Conservation (phyloP, 306 rosid genomes). For the Glycyrrhiza uralensis region DNA sequence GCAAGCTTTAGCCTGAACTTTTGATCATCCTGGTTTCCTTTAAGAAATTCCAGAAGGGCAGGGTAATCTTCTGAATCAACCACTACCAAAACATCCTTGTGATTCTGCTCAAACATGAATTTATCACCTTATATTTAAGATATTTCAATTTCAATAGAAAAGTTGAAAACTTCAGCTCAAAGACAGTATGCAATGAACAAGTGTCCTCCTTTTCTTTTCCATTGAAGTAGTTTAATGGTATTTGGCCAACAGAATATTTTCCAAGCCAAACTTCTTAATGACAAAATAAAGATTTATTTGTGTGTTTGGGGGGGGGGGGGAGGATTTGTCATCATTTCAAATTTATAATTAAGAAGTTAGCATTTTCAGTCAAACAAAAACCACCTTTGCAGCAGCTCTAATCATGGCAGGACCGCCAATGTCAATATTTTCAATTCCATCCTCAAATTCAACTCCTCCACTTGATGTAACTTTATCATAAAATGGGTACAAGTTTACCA, state of each 20-base stretch:
- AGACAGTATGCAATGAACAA: background rate
- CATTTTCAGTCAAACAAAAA: constrained; percentile 18
- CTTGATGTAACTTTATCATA: constrained; percentile 78
- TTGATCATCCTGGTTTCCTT: constrained; percentile 56
- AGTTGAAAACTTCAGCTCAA: background rate
- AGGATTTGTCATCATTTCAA: background rate
- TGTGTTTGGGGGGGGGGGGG: background rate
- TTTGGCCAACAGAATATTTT: constrained; percentile 7
- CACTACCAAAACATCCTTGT: constrained; percentile 86
- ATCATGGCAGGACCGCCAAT: constrained; percentile 98
- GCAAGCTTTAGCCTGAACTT: constrained; percentile 82
- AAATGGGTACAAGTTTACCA: constrained; percentile 93
- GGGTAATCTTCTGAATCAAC: constrained; percentile 91
- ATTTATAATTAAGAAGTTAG: background rate
- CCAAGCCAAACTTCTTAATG: background rate
- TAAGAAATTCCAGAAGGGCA: constrained; percentile 64
- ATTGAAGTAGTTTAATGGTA: background rate
- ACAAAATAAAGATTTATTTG: background rate
- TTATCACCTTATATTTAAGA: constrained; percentile 6
- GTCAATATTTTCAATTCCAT: constrained; percentile 95
- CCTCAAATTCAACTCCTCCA: constrained; percentile 69
- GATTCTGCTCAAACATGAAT: constrained; percentile 57
- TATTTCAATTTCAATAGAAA: background rate
- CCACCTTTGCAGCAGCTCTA: constrained; percentile 96
- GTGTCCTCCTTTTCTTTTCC: background rate